Evolutionary conservation across 1,284 basidiomycete genomes (phyloP).

Genomic region (Moniliella sp.): DNA sequence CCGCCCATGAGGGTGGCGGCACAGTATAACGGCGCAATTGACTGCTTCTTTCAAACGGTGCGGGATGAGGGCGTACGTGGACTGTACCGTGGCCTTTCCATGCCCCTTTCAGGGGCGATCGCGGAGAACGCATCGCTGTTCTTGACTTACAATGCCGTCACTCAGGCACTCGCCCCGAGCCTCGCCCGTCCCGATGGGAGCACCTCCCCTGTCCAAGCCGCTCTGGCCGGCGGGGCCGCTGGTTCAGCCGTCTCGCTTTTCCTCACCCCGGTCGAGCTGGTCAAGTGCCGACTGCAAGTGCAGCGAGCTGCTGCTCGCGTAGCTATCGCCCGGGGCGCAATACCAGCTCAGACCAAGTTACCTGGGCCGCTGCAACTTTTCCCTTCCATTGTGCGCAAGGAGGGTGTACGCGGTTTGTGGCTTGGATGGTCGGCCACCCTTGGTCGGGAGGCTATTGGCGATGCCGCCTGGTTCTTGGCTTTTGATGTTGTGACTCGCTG

Average conservation of each 20-base stretch:
- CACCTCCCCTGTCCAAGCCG: conserved; percentile 41
- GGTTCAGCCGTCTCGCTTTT: conserved; percentile 63
- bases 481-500: too few relatives aligned
- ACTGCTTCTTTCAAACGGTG: conserved; percentile 24
- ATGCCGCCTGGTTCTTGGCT: conserved; percentile 63
- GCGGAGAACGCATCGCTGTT: conserved; percentile 71
- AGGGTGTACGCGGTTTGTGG: conserved; percentile 61
- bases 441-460: conserved; percentile 66
- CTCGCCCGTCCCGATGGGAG: conserved; percentile 33
- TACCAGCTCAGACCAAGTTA: too few relatives aligned
- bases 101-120: conserved; percentile 71
- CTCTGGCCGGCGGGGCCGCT: conserved; percentile 55
- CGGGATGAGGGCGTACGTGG: conserved; percentile 20
- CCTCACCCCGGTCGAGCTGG: conserved; percentile 69
- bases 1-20: too few relatives aligned
- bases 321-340: too few relatives aligned
- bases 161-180: conserved; percentile 30
- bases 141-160: conserved; percentile 61
- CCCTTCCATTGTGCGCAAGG: conserved; percentile 43
- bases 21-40: conserved; percentile 19
- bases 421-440: conserved; percentile 58
- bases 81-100: conserved; percentile 47
- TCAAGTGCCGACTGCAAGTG: conserved; percentile 89
- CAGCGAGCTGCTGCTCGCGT: too few relatives aligned
- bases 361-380: conserved; percentile 56